These are phyloP conservation scores for Ballota nigra DNA, from an alignment of 257 asterid genomes.

Conservation along the genomic window DNA sequence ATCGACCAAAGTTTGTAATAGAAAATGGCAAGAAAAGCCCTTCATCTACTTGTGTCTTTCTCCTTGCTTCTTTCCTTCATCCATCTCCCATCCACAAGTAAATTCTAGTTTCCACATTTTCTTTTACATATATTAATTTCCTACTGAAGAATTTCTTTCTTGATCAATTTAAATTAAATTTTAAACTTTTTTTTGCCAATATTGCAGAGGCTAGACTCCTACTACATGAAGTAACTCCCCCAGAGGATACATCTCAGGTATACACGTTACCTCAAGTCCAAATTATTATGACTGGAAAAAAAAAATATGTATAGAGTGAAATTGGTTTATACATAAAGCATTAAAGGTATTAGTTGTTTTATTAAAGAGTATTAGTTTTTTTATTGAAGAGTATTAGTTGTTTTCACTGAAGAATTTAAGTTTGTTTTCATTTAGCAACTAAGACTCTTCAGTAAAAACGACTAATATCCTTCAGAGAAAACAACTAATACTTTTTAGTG, in stretches of 20 bases:
- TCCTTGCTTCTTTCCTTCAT: constrained; percentile 22
- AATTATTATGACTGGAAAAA: neutral
- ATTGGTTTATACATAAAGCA: too few species aligned
- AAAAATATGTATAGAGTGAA: too few species aligned
- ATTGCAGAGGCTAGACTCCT: constrained; percentile 19
- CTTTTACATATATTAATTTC: neutral
- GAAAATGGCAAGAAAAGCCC: constrained; percentile 31
- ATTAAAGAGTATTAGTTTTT: too few species aligned
- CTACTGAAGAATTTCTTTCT: neutral
- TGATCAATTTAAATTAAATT: neutral
- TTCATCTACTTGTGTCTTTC: constrained; percentile 26
- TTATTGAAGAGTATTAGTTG: too few species aligned
- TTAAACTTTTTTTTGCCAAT: neutral
- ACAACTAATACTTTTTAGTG: too few species aligned
- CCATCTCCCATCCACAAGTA: constrained; percentile 26
- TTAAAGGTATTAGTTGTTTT: too few species aligned
- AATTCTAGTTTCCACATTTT: neutral
- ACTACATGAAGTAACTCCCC: constrained; percentile 20
- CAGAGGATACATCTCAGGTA: constrained; percentile 25
- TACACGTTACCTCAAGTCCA: neutral
- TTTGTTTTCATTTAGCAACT: too few species aligned
- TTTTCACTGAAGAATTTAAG: too few species aligned
- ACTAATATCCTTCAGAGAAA: too few species aligned
- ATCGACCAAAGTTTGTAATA: neutral
- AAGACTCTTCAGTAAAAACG: too few species aligned